phyloP scores from a whole-genome alignment of 2,329 filamentous ascomycete genomes.

The Xylaria multiplex region DNA sequence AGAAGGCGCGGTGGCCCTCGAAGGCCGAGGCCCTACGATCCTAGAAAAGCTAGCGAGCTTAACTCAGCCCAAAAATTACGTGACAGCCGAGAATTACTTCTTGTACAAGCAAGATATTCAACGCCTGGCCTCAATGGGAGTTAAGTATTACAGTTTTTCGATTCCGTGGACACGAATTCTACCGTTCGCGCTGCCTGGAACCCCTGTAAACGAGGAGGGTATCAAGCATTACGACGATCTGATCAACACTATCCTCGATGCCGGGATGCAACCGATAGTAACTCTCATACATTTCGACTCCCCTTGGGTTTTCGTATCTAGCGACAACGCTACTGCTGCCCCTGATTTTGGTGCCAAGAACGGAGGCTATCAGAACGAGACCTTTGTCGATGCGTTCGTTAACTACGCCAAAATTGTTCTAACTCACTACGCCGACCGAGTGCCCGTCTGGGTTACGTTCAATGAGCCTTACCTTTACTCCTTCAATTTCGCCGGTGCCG shows the following conservation, averaged over 20 bases:
- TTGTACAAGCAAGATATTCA: conserved; percentile 67
- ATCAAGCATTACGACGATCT: conserved; percentile 63
- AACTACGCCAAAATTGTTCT: conserved; percentile 64
- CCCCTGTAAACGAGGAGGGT: conserved; percentile 62
- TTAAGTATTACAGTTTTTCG: conserved; percentile 62
- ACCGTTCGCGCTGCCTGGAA: conserved; percentile 60
- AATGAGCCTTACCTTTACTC: conserved; percentile 56
- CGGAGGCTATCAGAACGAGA: conserved; percentile 35
- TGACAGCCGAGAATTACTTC: conserved; percentile 63
- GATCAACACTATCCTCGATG: background rate
- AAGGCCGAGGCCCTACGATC: conserved; percentile 56
- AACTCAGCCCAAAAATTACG: conserved; percentile 46
- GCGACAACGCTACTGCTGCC: conserved; percentile 1
- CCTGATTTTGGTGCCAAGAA: background rate
- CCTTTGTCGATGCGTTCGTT: conserved; percentile 61
- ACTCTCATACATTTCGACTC: conserved; percentile 7
- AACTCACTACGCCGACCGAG: conserved; percentile 61
- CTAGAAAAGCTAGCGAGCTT: conserved; percentile 53
- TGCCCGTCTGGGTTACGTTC: conserved; percentile 64
- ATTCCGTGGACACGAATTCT: conserved; percentile 64
- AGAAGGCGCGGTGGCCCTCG: conserved; percentile 57
- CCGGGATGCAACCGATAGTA: conserved; percentile 10
- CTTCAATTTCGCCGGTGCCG: conserved; percentile 20
- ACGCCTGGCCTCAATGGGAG: conserved; percentile 61
- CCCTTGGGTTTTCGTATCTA: conserved; percentile 5